phyloP scores from a whole-genome alignment of 305 asterid species.

The Andrographis paniculata region DNA sequence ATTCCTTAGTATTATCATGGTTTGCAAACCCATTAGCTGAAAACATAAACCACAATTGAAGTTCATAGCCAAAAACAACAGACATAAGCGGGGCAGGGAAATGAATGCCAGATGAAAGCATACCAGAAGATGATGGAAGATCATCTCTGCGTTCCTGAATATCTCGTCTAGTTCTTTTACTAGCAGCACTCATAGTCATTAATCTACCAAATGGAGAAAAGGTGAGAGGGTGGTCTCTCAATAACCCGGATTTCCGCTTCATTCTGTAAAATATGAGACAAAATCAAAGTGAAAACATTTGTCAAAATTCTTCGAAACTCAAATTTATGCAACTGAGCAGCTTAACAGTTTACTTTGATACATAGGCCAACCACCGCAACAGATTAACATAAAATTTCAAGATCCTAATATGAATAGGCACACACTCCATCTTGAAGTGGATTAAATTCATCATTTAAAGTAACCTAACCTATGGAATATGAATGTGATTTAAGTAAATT shows the following conservation, averaged over 20 bases:
- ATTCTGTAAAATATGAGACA: conserved; percentile 29
- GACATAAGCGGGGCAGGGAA: conserved; percentile 8
- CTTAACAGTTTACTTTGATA: neutral
- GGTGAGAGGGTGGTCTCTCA: conserved; percentile 32
- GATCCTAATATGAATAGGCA: too few species aligned
- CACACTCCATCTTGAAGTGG: too few species aligned
- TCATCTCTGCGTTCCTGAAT: conserved; percentile 21
- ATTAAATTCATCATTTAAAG: too few species aligned
- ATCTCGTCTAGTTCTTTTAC: conserved; percentile 29
- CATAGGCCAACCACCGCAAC: neutral
- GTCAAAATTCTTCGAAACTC: neutral
- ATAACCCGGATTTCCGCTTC: conserved; percentile 19
- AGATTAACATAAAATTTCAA: too few species aligned
- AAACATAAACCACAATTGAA: neutral
- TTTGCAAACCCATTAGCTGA: conserved; percentile 32
- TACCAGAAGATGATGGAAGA: conserved; percentile 37
- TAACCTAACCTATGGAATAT: too few species aligned
- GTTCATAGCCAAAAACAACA: neutral
- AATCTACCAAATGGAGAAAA: conserved; percentile 70
- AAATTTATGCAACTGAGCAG: neutral
- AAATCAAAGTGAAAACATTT: conserved; percentile 1
- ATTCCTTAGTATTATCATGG: conserved; percentile 15
- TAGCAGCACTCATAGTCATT: conserved; percentile 36
- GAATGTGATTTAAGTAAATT: too few species aligned
- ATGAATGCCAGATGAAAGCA: conserved; percentile 15